Evolutionary conservation across 2,329 filamentous ascomycete genomes (phyloP).

Genomic region (Dothistroma pini): DNA sequence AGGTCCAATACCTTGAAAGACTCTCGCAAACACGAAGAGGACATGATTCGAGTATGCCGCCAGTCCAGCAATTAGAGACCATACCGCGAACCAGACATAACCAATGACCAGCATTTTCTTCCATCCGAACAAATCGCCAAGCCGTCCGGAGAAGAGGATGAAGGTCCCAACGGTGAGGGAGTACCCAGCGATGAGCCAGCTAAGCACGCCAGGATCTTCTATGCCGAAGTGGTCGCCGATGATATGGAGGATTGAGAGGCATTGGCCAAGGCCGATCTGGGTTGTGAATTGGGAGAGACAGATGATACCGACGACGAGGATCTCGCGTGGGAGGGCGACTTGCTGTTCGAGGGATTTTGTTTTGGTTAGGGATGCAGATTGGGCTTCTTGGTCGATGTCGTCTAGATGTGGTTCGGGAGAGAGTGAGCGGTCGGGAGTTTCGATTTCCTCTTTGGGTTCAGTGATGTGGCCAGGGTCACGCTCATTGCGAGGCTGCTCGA

Average conservation of each 20-base stretch:
- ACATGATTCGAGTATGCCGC: conserved; percentile 33
- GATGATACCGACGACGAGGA: conserved; percentile 31
- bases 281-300: conserved; percentile 32
- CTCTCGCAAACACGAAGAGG: conserved; percentile 37
- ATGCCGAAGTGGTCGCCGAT: conserved; percentile 42
- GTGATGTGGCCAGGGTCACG: neutral
- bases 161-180: conserved; percentile 44
- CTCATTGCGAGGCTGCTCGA: neutral
- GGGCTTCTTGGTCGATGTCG: conserved; percentile 6
- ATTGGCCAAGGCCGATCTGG: conserved; percentile 28
- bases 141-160: conserved; percentile 44
- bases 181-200: conserved; percentile 45
- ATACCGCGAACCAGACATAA: conserved; percentile 40
- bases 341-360: conserved; percentile 26
- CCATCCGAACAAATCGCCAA: conserved; percentile 45
- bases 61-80: conserved; percentile 41
- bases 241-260: conserved; percentile 35
- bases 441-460: conserved; percentile 15
- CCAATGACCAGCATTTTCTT: conserved; percentile 42
- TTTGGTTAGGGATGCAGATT: conserved; percentile 6
- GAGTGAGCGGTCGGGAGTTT: conserved; percentile 12
- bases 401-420: conserved; percentile 16
- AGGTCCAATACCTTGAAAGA: conserved; percentile 40
- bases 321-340: conserved; percentile 31
- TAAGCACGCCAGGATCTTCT: conserved; percentile 40